A percentile compares a stretch with the other conserved stretches of the same genome.
Evolutionary conservation across 2,329 filamentous ascomycete species (phyloP).

Genomic region (Trichoderma polysporum): DNA sequence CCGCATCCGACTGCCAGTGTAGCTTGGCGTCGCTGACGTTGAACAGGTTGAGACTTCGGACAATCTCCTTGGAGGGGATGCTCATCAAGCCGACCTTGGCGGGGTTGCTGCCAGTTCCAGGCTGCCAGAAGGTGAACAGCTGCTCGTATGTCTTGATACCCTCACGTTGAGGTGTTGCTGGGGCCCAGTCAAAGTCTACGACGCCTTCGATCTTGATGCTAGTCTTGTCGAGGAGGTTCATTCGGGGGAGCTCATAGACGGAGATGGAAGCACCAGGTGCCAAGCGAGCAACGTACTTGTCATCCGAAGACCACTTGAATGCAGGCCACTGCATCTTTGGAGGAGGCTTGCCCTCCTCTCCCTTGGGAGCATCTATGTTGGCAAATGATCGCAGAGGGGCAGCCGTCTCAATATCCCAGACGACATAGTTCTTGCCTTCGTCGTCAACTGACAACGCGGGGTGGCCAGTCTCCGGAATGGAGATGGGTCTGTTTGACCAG

Average conservation of each 20-base stretch:
- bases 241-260: conserved; percentile 83
- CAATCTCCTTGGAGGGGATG: conserved; percentile 89
- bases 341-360: conserved; percentile 58
- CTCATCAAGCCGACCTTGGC: conserved; percentile 97
- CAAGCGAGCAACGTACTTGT: conserved; percentile 94
- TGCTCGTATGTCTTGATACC: conserved; percentile 91
- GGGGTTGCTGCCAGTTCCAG: conserved; percentile 95
- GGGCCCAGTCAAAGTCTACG: conserved; percentile 97
- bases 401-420: conserved; percentile 92
- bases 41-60: conserved; percentile 94
- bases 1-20: conserved; percentile 95
- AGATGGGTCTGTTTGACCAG: conserved; percentile 93
- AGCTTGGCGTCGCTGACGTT: conserved; percentile 97
- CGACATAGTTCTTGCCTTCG: conserved; percentile 98
- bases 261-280: conserved; percentile 86
- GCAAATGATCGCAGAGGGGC: conserved; percentile 91
- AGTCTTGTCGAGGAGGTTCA: conserved; percentile 87
- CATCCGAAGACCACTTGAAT: conserved; percentile 98
- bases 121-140: conserved; percentile 97
- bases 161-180: conserved; percentile 76
- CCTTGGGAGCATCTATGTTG: conserved; percentile 74
- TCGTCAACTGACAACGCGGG: conserved; percentile 84
- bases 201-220: conserved; percentile 96
- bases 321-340: conserved; percentile 97
- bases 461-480: conserved; percentile 84